These are phyloP conservation scores for Vanrija pseudolonga DNA, from an alignment of 1,284 basidiomycete species.

Conservation along the genomic window DNA sequence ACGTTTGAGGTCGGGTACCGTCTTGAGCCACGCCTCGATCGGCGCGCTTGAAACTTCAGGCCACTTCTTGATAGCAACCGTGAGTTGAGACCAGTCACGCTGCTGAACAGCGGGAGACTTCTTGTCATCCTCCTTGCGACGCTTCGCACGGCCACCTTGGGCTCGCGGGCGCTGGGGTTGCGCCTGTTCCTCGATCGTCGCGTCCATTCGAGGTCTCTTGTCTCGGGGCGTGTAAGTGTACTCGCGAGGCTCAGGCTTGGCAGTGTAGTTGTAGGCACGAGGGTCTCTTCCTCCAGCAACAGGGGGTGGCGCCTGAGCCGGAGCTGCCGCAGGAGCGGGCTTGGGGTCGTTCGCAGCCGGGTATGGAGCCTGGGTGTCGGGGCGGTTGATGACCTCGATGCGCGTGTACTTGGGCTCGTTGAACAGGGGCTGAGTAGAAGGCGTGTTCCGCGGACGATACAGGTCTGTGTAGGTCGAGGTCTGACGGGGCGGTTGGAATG, in stretches of 20 bases:
- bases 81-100: slow-evolving; percentile 29
- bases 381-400: slow-evolving; percentile 36
- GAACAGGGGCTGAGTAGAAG: background rate
- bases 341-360: background rate
- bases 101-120: slow-evolving; percentile 8
- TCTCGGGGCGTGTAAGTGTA: slow-evolving; percentile 35
- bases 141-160: slow-evolving; percentile 20
- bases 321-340: slow-evolving; percentile 3
- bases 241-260: slow-evolving; percentile 17
- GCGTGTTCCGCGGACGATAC: slow-evolving; percentile 8
- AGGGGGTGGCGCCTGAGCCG: slow-evolving; percentile 8
- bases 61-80: slow-evolving; percentile 20
- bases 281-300: slow-evolving; percentile 22
- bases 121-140: slow-evolving; percentile 39
- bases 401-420: slow-evolving; percentile 22
- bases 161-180: slow-evolving; percentile 14
- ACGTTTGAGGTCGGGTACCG: slow-evolving; percentile 15
- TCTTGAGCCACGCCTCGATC: slow-evolving; percentile 33
- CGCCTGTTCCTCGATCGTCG: slow-evolving; percentile 39
- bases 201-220: slow-evolving; percentile 42
- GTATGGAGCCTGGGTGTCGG: slow-evolving; percentile 15
- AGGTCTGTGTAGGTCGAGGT: slow-evolving; percentile 15
- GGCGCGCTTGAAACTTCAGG: slow-evolving; percentile 32
- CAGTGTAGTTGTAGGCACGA: slow-evolving; percentile 33
- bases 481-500: slow-evolving; percentile 21